Evolutionary conservation across 495 filamentous ascomycete species (phyloP).

Genomic region (Podospora pseudoanserina): DNA sequence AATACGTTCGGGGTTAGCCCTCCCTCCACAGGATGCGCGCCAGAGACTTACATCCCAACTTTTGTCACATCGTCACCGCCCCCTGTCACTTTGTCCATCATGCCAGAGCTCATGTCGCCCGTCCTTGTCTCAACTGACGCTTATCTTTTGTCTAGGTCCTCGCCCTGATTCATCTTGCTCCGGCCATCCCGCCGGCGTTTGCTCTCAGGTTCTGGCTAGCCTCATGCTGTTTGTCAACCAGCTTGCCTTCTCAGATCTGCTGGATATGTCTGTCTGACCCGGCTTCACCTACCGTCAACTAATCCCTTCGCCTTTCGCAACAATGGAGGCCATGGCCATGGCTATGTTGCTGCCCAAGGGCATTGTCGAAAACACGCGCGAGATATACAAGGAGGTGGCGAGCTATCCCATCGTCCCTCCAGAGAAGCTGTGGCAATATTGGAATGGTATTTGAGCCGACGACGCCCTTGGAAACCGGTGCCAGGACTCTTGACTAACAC

Average conservation of each 20-base stretch:
- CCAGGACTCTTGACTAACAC: conserved; percentile 15
- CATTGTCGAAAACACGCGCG: conserved; percentile 44
- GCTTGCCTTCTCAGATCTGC: background rate
- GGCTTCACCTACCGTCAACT: background rate
- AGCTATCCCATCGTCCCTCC: conserved; percentile 45
- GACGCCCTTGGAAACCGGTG: background rate
- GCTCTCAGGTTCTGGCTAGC: background rate
- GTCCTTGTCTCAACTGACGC: background rate
- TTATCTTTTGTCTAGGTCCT: background rate
- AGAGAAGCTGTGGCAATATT: conserved; percentile 48
- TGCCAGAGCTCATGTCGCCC: background rate
- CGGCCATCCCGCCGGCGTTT: background rate
- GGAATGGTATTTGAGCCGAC: conserved; percentile 42
- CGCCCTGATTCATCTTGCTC: background rate
- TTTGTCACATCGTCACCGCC: background rate
- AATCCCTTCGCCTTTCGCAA: background rate
- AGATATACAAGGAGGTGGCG: conserved; percentile 46
- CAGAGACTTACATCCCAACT: background rate
- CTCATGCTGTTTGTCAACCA: background rate
- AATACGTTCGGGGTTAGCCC: background rate
- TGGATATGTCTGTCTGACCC: background rate
- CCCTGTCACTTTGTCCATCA: background rate
- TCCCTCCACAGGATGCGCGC: background rate
- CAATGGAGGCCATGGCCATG: background rate
- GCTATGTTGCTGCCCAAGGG: conserved; percentile 26